Conservation (phyloP, 148 eudicot species). For the Amaranthus cruentus region DNA sequence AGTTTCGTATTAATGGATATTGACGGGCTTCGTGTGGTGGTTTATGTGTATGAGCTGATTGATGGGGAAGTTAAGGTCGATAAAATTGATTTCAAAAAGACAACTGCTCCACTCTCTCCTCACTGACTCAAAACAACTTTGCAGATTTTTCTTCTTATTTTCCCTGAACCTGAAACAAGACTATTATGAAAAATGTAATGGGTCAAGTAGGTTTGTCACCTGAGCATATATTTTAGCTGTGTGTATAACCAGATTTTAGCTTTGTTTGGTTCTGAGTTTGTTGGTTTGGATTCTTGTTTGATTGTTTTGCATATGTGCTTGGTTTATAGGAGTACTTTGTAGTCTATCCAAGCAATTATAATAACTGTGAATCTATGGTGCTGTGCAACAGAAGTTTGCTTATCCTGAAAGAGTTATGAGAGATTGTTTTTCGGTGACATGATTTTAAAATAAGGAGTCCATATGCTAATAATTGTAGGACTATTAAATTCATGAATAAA, state of each 20-base stretch:
- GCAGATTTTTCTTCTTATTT: not conserved
- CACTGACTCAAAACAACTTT: conserved; percentile 3
- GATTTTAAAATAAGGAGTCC: too few species aligned
- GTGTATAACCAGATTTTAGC: not conserved
- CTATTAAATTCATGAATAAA: too few species aligned
- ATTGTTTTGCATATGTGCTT: not conserved
- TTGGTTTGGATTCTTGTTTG: not conserved
- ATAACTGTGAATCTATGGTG: too few species aligned
- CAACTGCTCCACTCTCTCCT: conserved; percentile 41
- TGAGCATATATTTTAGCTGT: not conserved
- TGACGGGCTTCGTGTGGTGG: conserved; percentile 89
- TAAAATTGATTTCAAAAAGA: conserved; percentile 96
- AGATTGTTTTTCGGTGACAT: too few species aligned
- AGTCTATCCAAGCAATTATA: too few species aligned
- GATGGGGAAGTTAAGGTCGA: conserved; percentile 99
- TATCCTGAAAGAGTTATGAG: too few species aligned
- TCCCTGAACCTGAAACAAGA: not conserved
- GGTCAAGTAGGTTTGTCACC: not conserved
- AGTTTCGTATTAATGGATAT: conserved; percentile 99
- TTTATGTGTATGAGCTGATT: conserved; percentile 93
- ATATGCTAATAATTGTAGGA: too few species aligned
- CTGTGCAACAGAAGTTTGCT: too few species aligned
- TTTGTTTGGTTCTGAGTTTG: not conserved
- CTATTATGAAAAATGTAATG: not conserved
- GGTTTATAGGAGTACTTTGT: too few species aligned